Base-by-base conservation (phyloP, 2,329 filamentous ascomycete species). In the Ilyonectria sp. region DNA sequence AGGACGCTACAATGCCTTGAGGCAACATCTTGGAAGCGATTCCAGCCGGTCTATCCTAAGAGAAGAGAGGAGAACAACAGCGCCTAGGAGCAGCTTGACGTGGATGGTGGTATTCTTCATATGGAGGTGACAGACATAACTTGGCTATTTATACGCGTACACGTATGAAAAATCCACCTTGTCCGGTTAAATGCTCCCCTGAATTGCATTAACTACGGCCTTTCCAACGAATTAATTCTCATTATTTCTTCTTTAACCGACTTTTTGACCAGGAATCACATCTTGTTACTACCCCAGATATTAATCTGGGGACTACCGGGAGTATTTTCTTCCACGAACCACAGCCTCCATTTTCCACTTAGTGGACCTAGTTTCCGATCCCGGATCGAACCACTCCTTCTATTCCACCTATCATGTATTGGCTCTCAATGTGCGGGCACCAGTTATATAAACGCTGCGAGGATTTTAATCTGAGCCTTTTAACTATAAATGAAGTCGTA, bases 11-110 rank as follows among this genome's bases (percentile, higher is more conserved):
- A 9, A 35, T 10, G 17, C 17, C 6, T 7, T 17, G 46, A 15
- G 50, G 19, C 6, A 65, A 10, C 63, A 65, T 65, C 5, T 35
- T 53, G 15, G 11, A 35, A 1, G 17, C 9, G n/a, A 4, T 35
- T 40, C 6, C n/a, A 17, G 6, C 1, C 2, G n/a, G 2, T n/a
- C 40, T 43, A 43, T 15, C 37, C 3, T 6, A 43, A 17, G n/a
- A 43, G 3, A n/a, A 4, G 40, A 8, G 15, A n/a, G 11, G 8
- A 9, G 7, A n/a, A 7, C 19, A 6, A 0, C 6, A 7, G 6
- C 15, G 8, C 7, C 5, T 3, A n/a, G 7, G 1, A 3, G n/a
- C 17, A 43, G 7, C n/a, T 43, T 43, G 40, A n/a, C 17, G 17
- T n/a, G 40, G 6, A 43, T n/a, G 40, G 9, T 15, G 6, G 6